A percentile compares a stretch with the other conserved stretches of the same genome.
Evolutionary conservation across 495 filamentous ascomycete species (phyloP).

Genomic region (Talaromyces wortmannii): DNA sequence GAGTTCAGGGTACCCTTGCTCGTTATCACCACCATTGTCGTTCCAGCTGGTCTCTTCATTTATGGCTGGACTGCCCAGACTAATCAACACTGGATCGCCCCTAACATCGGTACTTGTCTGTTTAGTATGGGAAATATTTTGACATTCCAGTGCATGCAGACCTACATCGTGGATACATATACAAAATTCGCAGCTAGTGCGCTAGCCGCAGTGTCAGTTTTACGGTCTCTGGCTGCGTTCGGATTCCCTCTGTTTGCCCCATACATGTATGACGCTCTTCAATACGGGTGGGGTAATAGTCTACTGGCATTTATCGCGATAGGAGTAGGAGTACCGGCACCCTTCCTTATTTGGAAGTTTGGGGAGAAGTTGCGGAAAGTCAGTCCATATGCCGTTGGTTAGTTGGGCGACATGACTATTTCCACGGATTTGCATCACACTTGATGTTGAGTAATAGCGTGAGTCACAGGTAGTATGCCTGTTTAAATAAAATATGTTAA

Average conservation of each 20-base stretch:
- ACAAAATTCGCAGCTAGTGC: conserved; percentile 68
- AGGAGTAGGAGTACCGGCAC: conserved; percentile 50
- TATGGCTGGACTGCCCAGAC: conserved; percentile 67
- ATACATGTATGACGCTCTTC: conserved; percentile 47
- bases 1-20: conserved; percentile 67
- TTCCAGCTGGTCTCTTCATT: conserved; percentile 59
- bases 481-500: too few relatives aligned
- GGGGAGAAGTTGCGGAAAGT: conserved; percentile 49
- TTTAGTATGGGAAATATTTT: conserved; percentile 56
- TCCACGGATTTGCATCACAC: too few relatives aligned
- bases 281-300: conserved; percentile 60
- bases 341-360: conserved; percentile 55
- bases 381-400: conserved; percentile 62
- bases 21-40: conserved; percentile 45
- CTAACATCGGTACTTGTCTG: conserved; percentile 59
- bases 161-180: conserved; percentile 72
- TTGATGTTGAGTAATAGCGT: too few relatives aligned
- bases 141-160: conserved; percentile 63
- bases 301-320: conserved; percentile 48
- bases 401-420: too few relatives aligned
- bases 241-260: conserved; percentile 73
- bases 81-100: conserved; percentile 61
- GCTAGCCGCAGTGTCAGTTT: conserved; percentile 56
- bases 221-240: conserved; percentile 67
- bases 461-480: too few relatives aligned